phyloP scores from a whole-genome alignment of 2,329 filamentous ascomycete genomes.

The Phaeoacremonium minimum region DNA sequence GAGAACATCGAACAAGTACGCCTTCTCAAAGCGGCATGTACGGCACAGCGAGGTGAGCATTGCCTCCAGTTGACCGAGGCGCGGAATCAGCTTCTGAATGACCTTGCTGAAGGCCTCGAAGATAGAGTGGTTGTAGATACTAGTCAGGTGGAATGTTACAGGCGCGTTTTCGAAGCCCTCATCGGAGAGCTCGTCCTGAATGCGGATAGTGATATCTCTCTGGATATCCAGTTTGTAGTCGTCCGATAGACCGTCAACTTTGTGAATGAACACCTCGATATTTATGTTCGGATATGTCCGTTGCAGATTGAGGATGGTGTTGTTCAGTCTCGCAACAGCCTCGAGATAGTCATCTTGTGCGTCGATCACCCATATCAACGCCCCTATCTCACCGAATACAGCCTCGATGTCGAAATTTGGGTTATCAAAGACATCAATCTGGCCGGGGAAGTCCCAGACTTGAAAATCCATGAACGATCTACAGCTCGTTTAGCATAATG shows the following conservation, averaged over 20 bases:
- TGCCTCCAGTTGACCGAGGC: constrained; percentile 86
- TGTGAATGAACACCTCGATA: constrained; percentile 98
- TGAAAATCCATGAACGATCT: constrained; percentile 99
- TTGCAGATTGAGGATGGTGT: constrained; percentile 84
- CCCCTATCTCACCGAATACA: constrained; percentile 91
- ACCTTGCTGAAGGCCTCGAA: constrained; percentile 99
- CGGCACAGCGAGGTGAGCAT: constrained; percentile 91
- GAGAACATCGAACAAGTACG: constrained; percentile 94
- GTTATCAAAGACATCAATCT: constrained; percentile 85
- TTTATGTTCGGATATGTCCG: constrained; percentile 89
- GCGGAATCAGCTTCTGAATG: constrained; percentile 94
- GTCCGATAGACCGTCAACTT: constrained; percentile 94
- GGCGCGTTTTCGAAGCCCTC: constrained; percentile 89
- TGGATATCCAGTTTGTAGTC: constrained; percentile 96
- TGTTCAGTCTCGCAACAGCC: constrained; percentile 79
- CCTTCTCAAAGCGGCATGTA: constrained; percentile 94
- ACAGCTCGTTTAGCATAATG: constrained; percentile 12
- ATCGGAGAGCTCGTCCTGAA: constrained; percentile 93
- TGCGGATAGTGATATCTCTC: constrained; percentile 92
- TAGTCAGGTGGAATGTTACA: constrained; percentile 92
- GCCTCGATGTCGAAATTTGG: constrained; percentile 86
- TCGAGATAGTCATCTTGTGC: constrained; percentile 97
- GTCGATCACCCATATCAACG: constrained; percentile 97
- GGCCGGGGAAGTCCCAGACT: constrained; percentile 95
- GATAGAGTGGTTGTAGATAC: constrained; percentile 95